Base-by-base conservation (phyloP, 495 filamentous ascomycete genomes). In the Hypomontagnella submonticulosa region DNA sequence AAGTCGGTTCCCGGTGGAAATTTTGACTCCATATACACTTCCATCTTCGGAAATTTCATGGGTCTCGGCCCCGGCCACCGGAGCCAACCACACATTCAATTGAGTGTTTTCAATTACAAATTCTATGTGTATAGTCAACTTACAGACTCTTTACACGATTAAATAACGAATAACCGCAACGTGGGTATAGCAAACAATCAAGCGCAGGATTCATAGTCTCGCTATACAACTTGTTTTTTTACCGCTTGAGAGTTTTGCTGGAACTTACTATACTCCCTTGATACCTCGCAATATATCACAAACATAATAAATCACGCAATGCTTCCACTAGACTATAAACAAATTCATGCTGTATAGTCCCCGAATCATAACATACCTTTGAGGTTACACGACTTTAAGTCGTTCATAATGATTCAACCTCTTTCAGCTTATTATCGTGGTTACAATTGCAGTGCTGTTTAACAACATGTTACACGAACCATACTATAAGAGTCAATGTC, bases 31-130 rank as follows among this genome's bases (percentile, higher is more conserved):
- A 59, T 13, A 53, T 58, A 54, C 52, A 52, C 13, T 15, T 43
- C 53, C 38, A 27, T 19, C 58, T 57, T 58, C 58, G 58, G 58
- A 33, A 63, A 62, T 57, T 67, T 57, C 47, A 30, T 62, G 52
- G 46, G 34, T 57, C 38, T 41, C 46, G 19, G 58, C 52, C 37
- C 47, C 48, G 27, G 30, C 37, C 18, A 12, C 34, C 42, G 46
- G 33, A 38, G 16, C 52, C 64, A 59, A 59, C 60, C 40, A 63
- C 7, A 30, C 40, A 38, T 38, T 47, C 18, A 15, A 57, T 11
- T 48, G 42, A 52, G 18, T 44, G 23, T 43, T 44, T 50, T 49
- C 54, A 54, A 58, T 48, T 42, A 32, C 32, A 32, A 6, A 37
- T 30, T 15, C 8, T 13, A 60, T 34, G 7, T 10, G 27, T 66